A percentile compares a stretch with the other conserved stretches of the same genome.
Conservation (phyloP, 352 stramenopile species). For the Phytopythium sindhum region DNA sequence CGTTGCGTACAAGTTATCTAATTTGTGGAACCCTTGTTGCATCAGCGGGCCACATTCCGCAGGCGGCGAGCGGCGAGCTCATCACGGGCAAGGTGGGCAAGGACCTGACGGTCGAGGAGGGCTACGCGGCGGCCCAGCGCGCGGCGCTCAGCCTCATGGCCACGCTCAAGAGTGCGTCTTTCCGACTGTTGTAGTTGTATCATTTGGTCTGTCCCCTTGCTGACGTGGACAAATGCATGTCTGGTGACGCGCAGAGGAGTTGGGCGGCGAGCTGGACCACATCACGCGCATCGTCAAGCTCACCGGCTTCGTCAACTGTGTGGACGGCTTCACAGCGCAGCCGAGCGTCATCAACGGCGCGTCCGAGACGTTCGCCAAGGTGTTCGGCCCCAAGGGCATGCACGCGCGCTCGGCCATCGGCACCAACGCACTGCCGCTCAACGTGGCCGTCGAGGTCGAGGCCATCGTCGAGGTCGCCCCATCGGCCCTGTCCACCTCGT, state of each 20-base stretch:
- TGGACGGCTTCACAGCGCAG: conserved; percentile 91
- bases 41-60: conserved; percentile 68
- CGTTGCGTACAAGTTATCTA: background rate
- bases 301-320: conserved; percentile 95
- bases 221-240: background rate
- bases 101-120: conserved; percentile 80
- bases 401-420: conserved; percentile 94
- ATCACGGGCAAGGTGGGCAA: conserved; percentile 80
- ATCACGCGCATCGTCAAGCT: conserved; percentile 95
- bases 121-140: conserved; percentile 76
- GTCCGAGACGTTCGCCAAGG: conserved; percentile 90
- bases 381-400: conserved; percentile 89
- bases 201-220: background rate
- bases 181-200: background rate
- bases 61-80: conserved; percentile 42
- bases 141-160: conserved; percentile 83
- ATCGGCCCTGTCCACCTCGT: conserved; percentile 15
- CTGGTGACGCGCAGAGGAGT: conserved; percentile 42
- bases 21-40: background rate
- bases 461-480: conserved; percentile 92
- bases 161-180: conserved; percentile 72
- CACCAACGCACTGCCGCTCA: conserved; percentile 95
- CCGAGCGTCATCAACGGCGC: conserved; percentile 94
- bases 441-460: conserved; percentile 97
- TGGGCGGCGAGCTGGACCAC: conserved; percentile 91